Evolutionary conservation across 2,329 filamentous ascomycete species (phyloP), one percentile per base, ranked within the genome.

Genomic region (Cyphellophora attinorum): DNA sequence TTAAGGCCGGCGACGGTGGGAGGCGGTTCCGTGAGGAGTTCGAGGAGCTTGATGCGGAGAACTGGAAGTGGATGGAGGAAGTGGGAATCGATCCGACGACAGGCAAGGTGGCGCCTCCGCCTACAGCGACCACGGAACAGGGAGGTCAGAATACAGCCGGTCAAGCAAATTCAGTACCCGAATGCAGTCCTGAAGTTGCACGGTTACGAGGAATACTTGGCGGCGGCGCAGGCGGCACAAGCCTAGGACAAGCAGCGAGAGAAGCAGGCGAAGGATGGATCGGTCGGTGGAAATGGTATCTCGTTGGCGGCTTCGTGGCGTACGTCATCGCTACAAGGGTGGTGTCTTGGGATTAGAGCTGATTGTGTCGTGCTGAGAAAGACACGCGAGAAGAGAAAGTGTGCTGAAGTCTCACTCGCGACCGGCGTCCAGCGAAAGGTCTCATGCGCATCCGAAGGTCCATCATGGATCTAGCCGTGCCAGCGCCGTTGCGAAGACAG

Each of bases 1-100:
- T 95, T 52, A 93, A 88, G 60, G 82, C 82, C 3, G 91, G 91
- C 14, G 91, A 98, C 54, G 88, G 88, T 10, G 91, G 91, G 3
- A 76, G 80, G 51, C 93, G 93, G 62, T 98, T 98, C 58, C 74
- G 78, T 37, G 67, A 74, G 8, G 85, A 96, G 61, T 98, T 88
- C 85, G 77, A 85, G 11, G 89, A 95, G 30, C 53, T 93, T 14
- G 86, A 98, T 54, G 67, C 73, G 44, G 84, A 91, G 65, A 98
- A 98, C 55, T 84, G 81, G 78, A 77, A 76, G 51, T 95, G 85
- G 85, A 93, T 98, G 70, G 76, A 76, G 54, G 77, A 85, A 53
- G 76, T 84, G 53, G 76, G 77, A 46, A 77, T 98, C 47, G 85
- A 98, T 57, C 63, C 73, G 5, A 64, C 66, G 6, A 94, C 85